Percentiles rank a stretch among this genome's conserved stretches.
These are phyloP conservation scores for Penicillium sp. DNA, from an alignment of 2,329 filamentous ascomycete species.

Conservation along the genomic window DNA sequence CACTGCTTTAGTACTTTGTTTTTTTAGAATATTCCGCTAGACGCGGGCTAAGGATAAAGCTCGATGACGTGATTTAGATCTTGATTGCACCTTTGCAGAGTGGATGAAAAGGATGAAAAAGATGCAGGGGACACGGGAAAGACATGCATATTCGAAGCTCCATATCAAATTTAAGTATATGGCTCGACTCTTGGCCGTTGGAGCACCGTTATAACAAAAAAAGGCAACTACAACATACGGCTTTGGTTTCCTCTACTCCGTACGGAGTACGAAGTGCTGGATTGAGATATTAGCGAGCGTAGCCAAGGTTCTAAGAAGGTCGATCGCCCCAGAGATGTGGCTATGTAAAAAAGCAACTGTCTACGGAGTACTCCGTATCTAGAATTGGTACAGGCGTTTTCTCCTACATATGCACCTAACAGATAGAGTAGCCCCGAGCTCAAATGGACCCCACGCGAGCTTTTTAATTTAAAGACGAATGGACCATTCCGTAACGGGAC, in stretches of 20 bases:
- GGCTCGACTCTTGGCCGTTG: neutral
- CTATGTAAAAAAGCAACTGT: neutral
- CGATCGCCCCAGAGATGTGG: neutral
- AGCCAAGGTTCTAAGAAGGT: neutral
- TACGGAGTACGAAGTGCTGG: neutral
- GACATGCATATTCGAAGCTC: neutral
- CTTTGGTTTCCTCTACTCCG: neutral
- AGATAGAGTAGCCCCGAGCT: constrained; percentile 14
- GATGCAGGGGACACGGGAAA: constrained; percentile 2
- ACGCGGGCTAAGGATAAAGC: constrained; percentile 23
- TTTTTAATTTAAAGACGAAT: neutral
- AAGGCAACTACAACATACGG: neutral
- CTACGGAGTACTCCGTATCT: neutral
- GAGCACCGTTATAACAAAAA: too few relatives aligned
- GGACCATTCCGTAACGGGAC: neutral
- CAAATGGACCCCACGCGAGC: constrained; percentile 9
- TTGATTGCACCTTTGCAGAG: constrained; percentile 25
- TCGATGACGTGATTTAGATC: constrained; percentile 39
- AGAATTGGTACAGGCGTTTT: neutral
- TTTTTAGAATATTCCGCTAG: neutral
- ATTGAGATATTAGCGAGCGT: neutral
- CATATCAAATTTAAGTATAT: neutral
- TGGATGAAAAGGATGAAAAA: neutral
- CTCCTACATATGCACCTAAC: constrained; percentile 10
- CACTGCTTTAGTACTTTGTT: neutral